Evolutionary conservation across 2,329 filamentous ascomycete species (phyloP).

Genomic region (Triangularia setosa): DNA sequence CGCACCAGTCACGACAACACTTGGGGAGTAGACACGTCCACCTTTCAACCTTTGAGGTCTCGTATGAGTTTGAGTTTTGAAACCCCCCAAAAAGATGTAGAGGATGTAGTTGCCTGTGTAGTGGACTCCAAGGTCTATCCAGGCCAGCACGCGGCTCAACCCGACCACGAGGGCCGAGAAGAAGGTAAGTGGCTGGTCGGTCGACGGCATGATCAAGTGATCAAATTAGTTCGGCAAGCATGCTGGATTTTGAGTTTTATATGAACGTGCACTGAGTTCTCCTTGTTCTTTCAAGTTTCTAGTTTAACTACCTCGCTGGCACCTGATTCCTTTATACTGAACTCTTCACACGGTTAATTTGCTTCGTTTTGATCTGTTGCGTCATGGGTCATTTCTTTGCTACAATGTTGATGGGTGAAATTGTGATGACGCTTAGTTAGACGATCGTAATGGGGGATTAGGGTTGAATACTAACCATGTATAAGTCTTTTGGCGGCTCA

Average conservation of each 20-base stretch:
- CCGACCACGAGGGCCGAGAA: slow-evolving; percentile 2
- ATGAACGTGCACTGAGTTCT: too few species aligned
- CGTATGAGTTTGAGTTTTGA: slow-evolving; percentile 13
- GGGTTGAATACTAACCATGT: neutral
- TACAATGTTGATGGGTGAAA: too few species aligned
- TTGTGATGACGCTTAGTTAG: neutral
- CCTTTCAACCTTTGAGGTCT: neutral
- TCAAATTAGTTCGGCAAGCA: neutral
- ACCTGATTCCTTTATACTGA: too few species aligned
- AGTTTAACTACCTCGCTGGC: neutral
- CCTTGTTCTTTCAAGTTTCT: neutral
- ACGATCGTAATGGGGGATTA: neutral
- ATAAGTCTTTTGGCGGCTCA: neutral
- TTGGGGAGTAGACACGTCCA: slow-evolving; percentile 7
- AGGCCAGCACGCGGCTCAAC: slow-evolving; percentile 9
- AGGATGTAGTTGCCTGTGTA: slow-evolving; percentile 12
- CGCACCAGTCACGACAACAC: slow-evolving; percentile 10
- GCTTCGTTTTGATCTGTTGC: neutral
- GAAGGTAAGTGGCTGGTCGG: neutral
- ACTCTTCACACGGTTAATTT: too few species aligned
- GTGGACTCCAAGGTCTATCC: slow-evolving; percentile 5
- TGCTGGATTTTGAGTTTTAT: too few species aligned
- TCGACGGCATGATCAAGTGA: neutral
- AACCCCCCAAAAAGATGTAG: slow-evolving; percentile 6
- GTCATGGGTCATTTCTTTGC: neutral